Base-by-base conservation (phyloP, 345 rosid genomes). In the Rhizophora apiculata region DNA sequence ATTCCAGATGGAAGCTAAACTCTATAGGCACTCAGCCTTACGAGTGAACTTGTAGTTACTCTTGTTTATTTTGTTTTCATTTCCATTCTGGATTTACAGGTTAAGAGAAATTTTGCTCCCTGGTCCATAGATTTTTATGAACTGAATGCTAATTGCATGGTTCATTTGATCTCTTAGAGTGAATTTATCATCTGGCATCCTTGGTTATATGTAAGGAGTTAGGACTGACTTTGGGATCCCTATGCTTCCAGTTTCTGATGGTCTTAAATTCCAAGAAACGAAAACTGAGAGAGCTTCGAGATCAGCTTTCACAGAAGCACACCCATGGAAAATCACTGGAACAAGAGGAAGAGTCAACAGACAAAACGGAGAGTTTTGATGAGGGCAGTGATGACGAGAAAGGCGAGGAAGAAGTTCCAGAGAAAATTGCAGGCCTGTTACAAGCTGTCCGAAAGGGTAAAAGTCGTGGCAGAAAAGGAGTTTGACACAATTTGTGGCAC, bases 271-370 rank as follows among this genome's bases (percentile, higher is more conserved):
- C 96, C 43, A 94, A 91, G 86, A 94, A 94, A 76, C 78, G 78
- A 67, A 94, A 94, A 78, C 90, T 94, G 36, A 85, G 97, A 75
- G 93, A 84, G 65, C 87, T 88, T 65, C 88, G 89, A 60, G 90
- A 87, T 59, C 85, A 84, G 81, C 81, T 85, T 19, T 75, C 82
- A 24, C 82, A 84, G 74, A 76, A 68, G 68, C 84, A 76, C 77
- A 26, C 74, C 64, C 55, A 78, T 36, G 76, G 80, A 72, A 76
- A 81, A 70, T 64, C 57, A 49, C 69, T 72, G 27, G 69, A 71
- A 27, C 85, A 83, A 75, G 91, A 86, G 76, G 89, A 78, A 63
- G 92, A 56, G 6, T 80, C 85, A 2, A 77, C 86, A 11, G 98
- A 85, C 49, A 78, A 85, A 86, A 80, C 87, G 6, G 90, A 87